phyloP scores from a whole-genome alignment of 2,329 filamentous ascomycete genomes.

The Hypomyces perniciosus region DNA sequence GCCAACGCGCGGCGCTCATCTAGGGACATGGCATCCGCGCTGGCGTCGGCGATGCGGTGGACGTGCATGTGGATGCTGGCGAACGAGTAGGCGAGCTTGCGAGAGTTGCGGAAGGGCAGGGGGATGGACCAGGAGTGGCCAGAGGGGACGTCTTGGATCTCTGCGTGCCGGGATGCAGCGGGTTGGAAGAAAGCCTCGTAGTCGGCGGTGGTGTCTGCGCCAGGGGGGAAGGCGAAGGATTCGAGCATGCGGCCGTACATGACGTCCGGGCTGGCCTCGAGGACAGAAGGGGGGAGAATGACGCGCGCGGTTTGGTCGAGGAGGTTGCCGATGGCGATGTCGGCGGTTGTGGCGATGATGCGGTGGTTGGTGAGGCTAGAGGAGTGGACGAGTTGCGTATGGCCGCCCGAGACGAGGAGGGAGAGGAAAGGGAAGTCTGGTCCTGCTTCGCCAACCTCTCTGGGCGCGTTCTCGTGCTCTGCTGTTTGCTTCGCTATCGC shows the following conservation, averaged over 20 bases:
- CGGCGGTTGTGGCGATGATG: conserved; percentile 66
- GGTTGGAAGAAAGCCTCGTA: conserved; percentile 45
- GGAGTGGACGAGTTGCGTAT: conserved; percentile 81
- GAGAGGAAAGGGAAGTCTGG: conserved; percentile 80
- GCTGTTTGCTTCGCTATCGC: neutral
- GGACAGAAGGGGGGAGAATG: conserved; percentile 58
- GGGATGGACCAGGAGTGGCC: conserved; percentile 57
- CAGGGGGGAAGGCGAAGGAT: conserved; percentile 59
- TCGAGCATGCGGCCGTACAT: conserved; percentile 82
- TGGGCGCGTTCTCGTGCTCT: neutral
- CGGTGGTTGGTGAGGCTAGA: conserved; percentile 60
- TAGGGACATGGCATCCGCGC: conserved; percentile 33
- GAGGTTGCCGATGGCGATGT: conserved; percentile 83
- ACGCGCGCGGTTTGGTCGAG: conserved; percentile 80
- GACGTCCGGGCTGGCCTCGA: conserved; percentile 52
- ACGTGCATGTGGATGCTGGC: conserved; percentile 56
- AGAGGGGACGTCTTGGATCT: conserved; percentile 41
- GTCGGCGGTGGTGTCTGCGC: neutral
- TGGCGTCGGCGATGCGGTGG: conserved; percentile 36
- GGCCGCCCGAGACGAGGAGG: conserved; percentile 84
- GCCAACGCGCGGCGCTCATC: conserved; percentile 65
- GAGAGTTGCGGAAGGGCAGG: conserved; percentile 57
- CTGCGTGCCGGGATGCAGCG: conserved; percentile 50
- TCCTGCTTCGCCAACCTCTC: conserved; percentile 6
- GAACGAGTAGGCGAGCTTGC: conserved; percentile 65